Conservation (phyloP, 2,329 filamentous ascomycete genomes). For the Claviceps sp. region DNA sequence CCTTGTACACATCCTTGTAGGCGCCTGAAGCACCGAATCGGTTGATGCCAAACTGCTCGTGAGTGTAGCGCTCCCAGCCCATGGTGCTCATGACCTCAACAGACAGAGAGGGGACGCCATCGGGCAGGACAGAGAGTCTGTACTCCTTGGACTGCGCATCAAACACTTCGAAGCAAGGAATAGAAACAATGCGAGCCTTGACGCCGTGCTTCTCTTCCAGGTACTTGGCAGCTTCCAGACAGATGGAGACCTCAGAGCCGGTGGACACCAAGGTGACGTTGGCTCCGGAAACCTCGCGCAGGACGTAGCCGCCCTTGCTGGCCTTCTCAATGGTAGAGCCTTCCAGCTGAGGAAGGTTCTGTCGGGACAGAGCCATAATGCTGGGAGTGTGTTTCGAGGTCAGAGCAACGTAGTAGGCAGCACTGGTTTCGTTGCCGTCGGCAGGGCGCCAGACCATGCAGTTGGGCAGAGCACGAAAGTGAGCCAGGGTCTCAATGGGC, state of each 20-base stretch:
- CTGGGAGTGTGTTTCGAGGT: slow-evolving; percentile 82
- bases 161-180: slow-evolving; percentile 96
- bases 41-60: slow-evolving; percentile 99
- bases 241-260: slow-evolving; percentile 90
- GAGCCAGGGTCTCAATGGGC: slow-evolving; percentile 93
- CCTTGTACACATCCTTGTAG: slow-evolving; percentile 96
- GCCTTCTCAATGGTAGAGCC: slow-evolving; percentile 79
- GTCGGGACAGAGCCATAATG: slow-evolving; percentile 88
- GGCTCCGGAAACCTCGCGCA: slow-evolving; percentile 71
- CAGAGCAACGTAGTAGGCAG: slow-evolving; percentile 91
- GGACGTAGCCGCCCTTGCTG: slow-evolving; percentile 90
- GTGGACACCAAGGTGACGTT: slow-evolving; percentile 85
- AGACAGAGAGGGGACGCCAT: slow-evolving; percentile 83
- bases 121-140: slow-evolving; percentile 80
- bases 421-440: slow-evolving; percentile 95
- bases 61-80: slow-evolving; percentile 97
- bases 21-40: slow-evolving; percentile 94
- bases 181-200: slow-evolving; percentile 81
- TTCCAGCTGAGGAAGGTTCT: slow-evolving; percentile 97
- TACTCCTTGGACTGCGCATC: slow-evolving; percentile 91
- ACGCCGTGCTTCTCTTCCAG: slow-evolving; percentile 80
- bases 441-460: slow-evolving; percentile 99
- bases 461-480: slow-evolving; percentile 98
- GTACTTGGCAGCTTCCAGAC: slow-evolving; percentile 81
- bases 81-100: slow-evolving; percentile 96